phyloP scores from a whole-genome alignment of 495 filamentous ascomycete genomes.

The Podospora pseudopauciseta region DNA sequence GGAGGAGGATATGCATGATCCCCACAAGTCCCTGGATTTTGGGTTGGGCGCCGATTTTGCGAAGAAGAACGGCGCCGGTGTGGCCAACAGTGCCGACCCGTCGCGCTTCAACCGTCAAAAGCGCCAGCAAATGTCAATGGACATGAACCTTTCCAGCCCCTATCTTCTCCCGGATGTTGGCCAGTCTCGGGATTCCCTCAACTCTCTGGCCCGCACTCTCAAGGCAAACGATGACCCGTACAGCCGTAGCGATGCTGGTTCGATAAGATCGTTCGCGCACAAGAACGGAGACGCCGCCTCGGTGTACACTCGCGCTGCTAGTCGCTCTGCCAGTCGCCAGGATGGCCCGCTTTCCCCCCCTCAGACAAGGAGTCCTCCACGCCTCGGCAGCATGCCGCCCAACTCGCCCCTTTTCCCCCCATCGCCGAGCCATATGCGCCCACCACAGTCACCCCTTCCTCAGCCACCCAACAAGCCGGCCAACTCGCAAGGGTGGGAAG shows the following conservation, averaged over 20 bases:
- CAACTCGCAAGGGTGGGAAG: constrained; percentile 9
- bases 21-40: constrained; percentile 91
- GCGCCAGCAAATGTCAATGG: constrained; percentile 79
- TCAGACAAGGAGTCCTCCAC: constrained; percentile 25
- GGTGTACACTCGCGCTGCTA: constrained; percentile 53
- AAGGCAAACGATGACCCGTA: constrained; percentile 77
- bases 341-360: constrained; percentile 18
- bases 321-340: constrained; percentile 38
- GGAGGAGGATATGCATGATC: constrained; percentile 78
- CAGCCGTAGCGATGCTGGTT: constrained; percentile 61
- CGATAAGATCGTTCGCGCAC: constrained; percentile 53
- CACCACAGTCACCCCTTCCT: constrained; percentile 9
- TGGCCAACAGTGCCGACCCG: constrained; percentile 44
- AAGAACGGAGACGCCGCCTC: constrained; percentile 56
- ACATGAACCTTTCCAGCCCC: constrained; percentile 74
- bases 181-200: constrained; percentile 75
- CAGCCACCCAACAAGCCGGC: constrained; percentile 13
- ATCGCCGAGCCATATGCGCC: constrained; percentile 24
- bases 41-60: constrained; percentile 54
- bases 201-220: constrained; percentile 73
- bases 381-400: constrained; percentile 25
- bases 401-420: constrained; percentile 24
- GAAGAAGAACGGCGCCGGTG: constrained; percentile 24
- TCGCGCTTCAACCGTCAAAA: constrained; percentile 60
- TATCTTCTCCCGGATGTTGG: constrained; percentile 85